These are phyloP conservation scores for Pulveroboletus sp. DNA, from an alignment of 768 basidiomycete species.

Conservation along the genomic window DNA sequence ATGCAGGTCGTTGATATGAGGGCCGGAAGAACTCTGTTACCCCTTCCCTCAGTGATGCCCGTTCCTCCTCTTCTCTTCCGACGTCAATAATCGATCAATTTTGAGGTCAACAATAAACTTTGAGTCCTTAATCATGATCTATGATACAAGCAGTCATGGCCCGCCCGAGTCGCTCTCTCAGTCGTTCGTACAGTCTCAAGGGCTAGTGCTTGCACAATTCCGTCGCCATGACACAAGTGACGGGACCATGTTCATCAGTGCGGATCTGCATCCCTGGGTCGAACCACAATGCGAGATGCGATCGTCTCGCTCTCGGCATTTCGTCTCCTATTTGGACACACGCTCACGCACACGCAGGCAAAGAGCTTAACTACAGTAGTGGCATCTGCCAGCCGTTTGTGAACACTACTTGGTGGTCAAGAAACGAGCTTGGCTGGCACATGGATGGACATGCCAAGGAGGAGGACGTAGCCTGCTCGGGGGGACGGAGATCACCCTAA, in stretches of 20 bases:
- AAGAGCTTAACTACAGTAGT: too few species aligned
- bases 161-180: background rate
- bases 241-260: background rate
- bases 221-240: background rate
- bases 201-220: background rate
- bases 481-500: background rate
- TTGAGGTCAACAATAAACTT: background rate
- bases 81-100: background rate
- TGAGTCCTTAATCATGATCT: background rate
- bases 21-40: background rate
- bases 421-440: background rate
- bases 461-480: background rate
- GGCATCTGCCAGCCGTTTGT: background rate
- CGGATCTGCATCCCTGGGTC: background rate
- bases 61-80: background rate
- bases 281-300: background rate
- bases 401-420: background rate
- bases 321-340: background rate
- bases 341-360: background rate
- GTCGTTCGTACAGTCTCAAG: background rate
- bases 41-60: background rate
- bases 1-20: background rate
- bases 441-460: too few species aligned
- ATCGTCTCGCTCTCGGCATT: too few species aligned
- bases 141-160: background rate